Evolutionary conservation across 1,284 basidiomycete genomes (phyloP).

Genomic region (Boletus albobrunnescens): DNA sequence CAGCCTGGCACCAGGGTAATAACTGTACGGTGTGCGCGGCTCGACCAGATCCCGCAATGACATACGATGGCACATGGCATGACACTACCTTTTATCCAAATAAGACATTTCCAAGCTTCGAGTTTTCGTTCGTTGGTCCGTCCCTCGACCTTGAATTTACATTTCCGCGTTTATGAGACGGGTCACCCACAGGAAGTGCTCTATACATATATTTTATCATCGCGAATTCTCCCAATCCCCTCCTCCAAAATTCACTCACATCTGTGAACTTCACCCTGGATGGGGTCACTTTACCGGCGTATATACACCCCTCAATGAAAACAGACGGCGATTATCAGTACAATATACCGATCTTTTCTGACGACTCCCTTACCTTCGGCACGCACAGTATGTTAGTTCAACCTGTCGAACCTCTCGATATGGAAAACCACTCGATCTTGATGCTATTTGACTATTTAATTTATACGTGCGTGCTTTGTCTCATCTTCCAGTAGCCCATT

Average conservation of each 20-base stretch:
- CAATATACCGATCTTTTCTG: constrained; percentile 17
- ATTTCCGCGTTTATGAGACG: not conserved
- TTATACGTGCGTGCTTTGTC: constrained; percentile 12
- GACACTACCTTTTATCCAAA: constrained; percentile 4
- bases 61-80: constrained; percentile 16
- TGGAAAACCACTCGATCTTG: not conserved
- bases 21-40: not conserved
- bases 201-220: constrained; percentile 23
- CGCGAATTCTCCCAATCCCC: not conserved
- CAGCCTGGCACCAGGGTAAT: not conserved
- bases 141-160: not conserved
- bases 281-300: not conserved
- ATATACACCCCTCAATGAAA: not conserved
- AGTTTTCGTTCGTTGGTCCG: constrained; percentile 14
- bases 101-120: not conserved
- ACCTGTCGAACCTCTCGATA: not conserved
- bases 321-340: constrained; percentile 11
- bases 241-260: not conserved
- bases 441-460: constrained; percentile 18
- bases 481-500: rapidly evolving
- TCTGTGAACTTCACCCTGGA: constrained; percentile 14
- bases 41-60: not conserved
- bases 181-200: constrained; percentile 12
- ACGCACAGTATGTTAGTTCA: constrained; percentile 13
- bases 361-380: constrained; percentile 4